phyloP scores from a whole-genome alignment of 169 alveolate genomes.

The Babesia caballi region DNA sequence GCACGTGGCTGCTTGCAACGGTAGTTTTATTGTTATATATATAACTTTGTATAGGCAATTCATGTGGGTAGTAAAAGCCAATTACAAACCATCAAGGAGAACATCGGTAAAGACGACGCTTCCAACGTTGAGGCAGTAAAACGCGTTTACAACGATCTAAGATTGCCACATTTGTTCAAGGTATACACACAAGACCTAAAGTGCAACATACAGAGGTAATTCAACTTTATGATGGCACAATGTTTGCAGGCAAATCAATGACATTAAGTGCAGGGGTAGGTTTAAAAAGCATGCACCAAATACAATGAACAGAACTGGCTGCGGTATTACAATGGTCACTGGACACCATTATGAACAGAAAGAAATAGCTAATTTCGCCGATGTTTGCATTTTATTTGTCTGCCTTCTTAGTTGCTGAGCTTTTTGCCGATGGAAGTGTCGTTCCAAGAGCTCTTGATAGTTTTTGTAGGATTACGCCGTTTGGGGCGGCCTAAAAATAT shows the following conservation, averaged over 20 bases:
- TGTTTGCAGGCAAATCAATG: conserved; percentile 1
- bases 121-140: conserved; percentile 65
- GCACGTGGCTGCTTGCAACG: conserved; percentile 74
- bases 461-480: conserved; percentile 69
- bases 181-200: conserved; percentile 59
- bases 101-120: conserved; percentile 65
- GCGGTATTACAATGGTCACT: conserved; percentile 42
- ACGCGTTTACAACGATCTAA: conserved; percentile 62
- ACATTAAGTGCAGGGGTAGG: conserved; percentile 27
- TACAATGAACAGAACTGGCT: conserved; percentile 12
- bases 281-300: neutral
- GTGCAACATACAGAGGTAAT: conserved; percentile 59
- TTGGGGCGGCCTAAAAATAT: conserved; percentile 68
- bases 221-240: neutral
- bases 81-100: conserved; percentile 50
- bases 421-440: conserved; percentile 70
- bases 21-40: conserved; percentile 17
- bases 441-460: conserved; percentile 70
- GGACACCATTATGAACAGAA: conserved; percentile 26
- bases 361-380: neutral
- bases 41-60: conserved; percentile 47
- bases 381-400: neutral
- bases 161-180: conserved; percentile 46
- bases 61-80: conserved; percentile 63
- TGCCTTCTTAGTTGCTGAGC: conserved; percentile 46